Percentiles rank a stretch among this genome's conserved stretches.
phyloP scores from a whole-genome alignment of 805 yeast species.

The Lipomyces lipofer region DNA sequence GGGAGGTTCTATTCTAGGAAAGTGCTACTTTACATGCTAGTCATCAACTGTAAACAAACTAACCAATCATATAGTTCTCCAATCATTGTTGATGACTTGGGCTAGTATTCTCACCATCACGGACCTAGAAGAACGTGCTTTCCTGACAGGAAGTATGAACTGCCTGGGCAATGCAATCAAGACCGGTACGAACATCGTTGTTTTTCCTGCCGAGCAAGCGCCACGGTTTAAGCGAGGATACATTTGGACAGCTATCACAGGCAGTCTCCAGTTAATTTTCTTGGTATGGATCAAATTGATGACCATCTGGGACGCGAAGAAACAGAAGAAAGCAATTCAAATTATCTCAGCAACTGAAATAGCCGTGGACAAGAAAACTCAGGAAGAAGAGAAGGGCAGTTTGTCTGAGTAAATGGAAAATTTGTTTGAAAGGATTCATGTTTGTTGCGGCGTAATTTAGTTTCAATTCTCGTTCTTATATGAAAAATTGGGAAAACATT shows the following conservation, averaged over 20 bases:
- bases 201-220: slow-evolving; percentile 46
- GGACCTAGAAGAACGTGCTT: slow-evolving; percentile 38
- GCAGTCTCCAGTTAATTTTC: slow-evolving; percentile 8
- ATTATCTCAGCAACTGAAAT: neutral
- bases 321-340: neutral
- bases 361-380: neutral
- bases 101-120: slow-evolving; percentile 14
- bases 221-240: slow-evolving; percentile 46
- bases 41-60: neutral
- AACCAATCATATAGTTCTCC: slow-evolving; percentile 3
- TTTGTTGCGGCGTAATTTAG: neutral
- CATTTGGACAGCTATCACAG: slow-evolving; percentile 32
- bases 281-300: slow-evolving; percentile 9
- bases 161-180: slow-evolving; percentile 48
- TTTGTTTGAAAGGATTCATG: neutral
- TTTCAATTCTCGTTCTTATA: too few species aligned
- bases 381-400: neutral
- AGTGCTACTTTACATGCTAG: neutral
- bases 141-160: slow-evolving; percentile 40
- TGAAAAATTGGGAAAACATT: too few species aligned
- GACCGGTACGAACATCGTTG: slow-evolving; percentile 49
- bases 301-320: slow-evolving; percentile 13
- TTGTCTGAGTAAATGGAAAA: neutral
- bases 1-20: slow-evolving; percentile 11
- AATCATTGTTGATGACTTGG: slow-evolving; percentile 25